Base-by-base conservation (phyloP, 202 grass and related monocot genomes). In the Carex sylvatica region DNA sequence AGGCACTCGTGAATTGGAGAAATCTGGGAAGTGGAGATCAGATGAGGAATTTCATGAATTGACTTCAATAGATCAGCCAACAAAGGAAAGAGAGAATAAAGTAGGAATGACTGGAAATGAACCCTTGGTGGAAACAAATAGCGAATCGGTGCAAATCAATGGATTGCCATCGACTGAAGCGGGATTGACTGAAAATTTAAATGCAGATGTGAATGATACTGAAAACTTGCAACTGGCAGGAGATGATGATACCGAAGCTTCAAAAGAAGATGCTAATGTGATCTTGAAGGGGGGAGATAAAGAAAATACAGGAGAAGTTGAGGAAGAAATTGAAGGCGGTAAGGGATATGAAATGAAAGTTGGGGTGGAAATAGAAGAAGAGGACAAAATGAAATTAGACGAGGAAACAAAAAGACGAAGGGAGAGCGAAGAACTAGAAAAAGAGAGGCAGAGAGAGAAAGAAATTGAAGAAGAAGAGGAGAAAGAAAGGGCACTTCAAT, bases 21-120 rank as follows among this genome's bases (percentile, higher is more conserved):
- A 91, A 87, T 85, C 74, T 56, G 86, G 83, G n/a, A 93, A 93
- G 23, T 98, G 88, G 90, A 94, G 79, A 67, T 88, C 85, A 61
- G 87, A 74, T 73, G 73, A 77, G 83, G 87, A 90, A 86, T 95
- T 91, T 74, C 88, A 86, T 44, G 89, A 92, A 85, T 35, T 95
- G 88, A 88, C 88, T 13, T 82, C 80, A 0, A 82, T 82, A 70
- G 62, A 40, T 40, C 36, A 13, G 64, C 26, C 64, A 7, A 56
- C 40, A 22, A 82, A 65, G 22, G 63, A 53, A 68, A 82, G 16
- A 56, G 80, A 70, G 64, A 56, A 53, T 36, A 70, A 70, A 68
- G 16, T 82, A 56, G 80, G 31, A 70, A 70, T 12, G 20, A 47
- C 80, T 51, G 80, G 15, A 36, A 30, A 14, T 58, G 80, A 54